A percentile compares a stretch with the other conserved stretches of the same genome.
Evolutionary conservation across 1,284 basidiomycete species (phyloP).

Genomic region (Ustilago tritici): DNA sequence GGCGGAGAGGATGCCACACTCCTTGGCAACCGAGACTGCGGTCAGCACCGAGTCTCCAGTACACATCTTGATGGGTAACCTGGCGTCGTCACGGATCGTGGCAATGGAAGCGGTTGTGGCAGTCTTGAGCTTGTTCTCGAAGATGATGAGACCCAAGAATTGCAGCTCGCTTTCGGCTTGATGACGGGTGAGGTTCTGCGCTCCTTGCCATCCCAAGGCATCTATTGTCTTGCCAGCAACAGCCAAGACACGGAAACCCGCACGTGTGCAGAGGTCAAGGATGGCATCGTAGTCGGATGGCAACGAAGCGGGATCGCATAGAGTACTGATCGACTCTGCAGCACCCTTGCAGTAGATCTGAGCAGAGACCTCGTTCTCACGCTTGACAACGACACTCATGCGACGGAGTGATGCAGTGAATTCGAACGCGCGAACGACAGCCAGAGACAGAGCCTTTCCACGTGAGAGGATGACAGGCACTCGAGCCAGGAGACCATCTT

Average conservation of each 20-base stretch:
- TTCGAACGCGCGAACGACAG: slow-evolving; percentile 95
- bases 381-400: slow-evolving; percentile 98
- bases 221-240: slow-evolving; percentile 96
- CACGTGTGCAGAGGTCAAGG: slow-evolving; percentile 94
- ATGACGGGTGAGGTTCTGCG: slow-evolving; percentile 94
- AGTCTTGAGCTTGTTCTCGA: slow-evolving; percentile 97
- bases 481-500: slow-evolving; percentile 29
- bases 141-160: slow-evolving; percentile 96
- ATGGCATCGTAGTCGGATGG: slow-evolving; percentile 97
- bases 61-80: slow-evolving; percentile 53
- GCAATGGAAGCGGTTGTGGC: slow-evolving; percentile 79
- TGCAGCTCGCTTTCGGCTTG: slow-evolving; percentile 92
- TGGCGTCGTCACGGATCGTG: slow-evolving; percentile 38
- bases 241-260: slow-evolving; percentile 97
- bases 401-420: slow-evolving; percentile 92
- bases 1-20: slow-evolving; percentile 41
- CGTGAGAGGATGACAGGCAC: slow-evolving; percentile 33
- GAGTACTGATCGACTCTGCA: slow-evolving; percentile 95
- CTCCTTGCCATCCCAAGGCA: slow-evolving; percentile 94
- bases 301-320: slow-evolving; percentile 73
- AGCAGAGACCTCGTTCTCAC: slow-evolving; percentile 90
- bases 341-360: slow-evolving; percentile 97
- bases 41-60: slow-evolving; percentile 57
- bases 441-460: slow-evolving; percentile 69
- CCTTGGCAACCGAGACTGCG: slow-evolving; percentile 49